A percentile compares a stretch with the other conserved stretches of the same genome.
phyloP scores from a whole-genome alignment of 2,329 filamentous ascomycete species.

The Fulvia fulva region DNA sequence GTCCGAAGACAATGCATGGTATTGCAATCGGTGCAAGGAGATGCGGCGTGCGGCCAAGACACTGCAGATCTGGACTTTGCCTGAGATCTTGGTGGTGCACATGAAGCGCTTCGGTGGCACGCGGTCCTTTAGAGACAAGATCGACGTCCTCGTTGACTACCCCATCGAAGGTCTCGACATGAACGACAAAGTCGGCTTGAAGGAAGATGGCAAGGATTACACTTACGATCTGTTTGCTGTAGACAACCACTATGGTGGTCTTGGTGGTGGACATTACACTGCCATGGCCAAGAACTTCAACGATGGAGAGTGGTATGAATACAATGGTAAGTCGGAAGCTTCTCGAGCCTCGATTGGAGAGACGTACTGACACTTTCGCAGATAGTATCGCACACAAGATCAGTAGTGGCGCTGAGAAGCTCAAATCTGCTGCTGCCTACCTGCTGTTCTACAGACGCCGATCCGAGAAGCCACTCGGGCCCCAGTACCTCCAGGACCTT shows the following conservation, averaged over 20 bases:
- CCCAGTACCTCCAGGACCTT: constrained; percentile 68
- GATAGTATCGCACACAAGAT: constrained; percentile 53
- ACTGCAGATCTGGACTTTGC: constrained; percentile 93
- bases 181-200: constrained; percentile 70
- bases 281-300: constrained; percentile 90
- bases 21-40: constrained; percentile 93
- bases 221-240: constrained; percentile 93
- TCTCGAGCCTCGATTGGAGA: background rate
- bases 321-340: constrained; percentile 71
- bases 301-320: constrained; percentile 88
- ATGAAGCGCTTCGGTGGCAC: constrained; percentile 91
- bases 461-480: constrained; percentile 72
- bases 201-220: constrained; percentile 74
- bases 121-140: constrained; percentile 78
- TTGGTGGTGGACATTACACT: constrained; percentile 94
- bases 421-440: constrained; percentile 69
- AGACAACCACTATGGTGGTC: constrained; percentile 89
- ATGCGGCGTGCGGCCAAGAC: constrained; percentile 91
- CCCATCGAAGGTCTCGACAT: constrained; percentile 84
- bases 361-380: constrained; percentile 49
- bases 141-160: constrained; percentile 88
- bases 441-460: constrained; percentile 93
- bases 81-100: constrained; percentile 91
- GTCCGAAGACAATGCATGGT: constrained; percentile 96
- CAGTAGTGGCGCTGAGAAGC: constrained; percentile 11